Evolutionary conservation across 1,284 basidiomycete species (phyloP).

Genomic region (Ustilago xerochloae): DNA sequence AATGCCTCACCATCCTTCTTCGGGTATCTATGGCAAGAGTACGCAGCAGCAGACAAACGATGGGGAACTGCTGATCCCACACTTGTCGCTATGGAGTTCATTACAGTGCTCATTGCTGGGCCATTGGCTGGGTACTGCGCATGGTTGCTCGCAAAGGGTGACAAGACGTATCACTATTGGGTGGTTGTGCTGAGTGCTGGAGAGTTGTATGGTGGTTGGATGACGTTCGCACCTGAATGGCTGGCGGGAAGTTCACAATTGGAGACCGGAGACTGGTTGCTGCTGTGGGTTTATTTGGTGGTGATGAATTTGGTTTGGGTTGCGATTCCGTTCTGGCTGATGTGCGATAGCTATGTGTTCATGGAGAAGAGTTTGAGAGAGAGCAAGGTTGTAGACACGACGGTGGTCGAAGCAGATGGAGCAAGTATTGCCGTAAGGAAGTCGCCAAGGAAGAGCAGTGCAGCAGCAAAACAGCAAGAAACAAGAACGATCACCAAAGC

Average conservation of each 20-base stretch:
- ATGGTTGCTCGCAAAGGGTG: constrained; percentile 40
- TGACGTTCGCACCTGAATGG: constrained; percentile 66
- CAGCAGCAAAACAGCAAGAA: neutral
- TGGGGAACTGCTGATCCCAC: constrained; percentile 59
- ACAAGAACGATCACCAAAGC: neutral
- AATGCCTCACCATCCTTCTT: constrained; percentile 50
- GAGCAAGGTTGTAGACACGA: neutral
- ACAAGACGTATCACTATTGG: constrained; percentile 59
- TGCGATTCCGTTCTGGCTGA: constrained; percentile 34
- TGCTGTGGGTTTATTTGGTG: constrained; percentile 46
- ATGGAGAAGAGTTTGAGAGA: constrained; percentile 5
- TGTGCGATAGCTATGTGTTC: constrained; percentile 36
- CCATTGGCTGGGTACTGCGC: constrained; percentile 58
- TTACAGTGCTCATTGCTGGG: constrained; percentile 58
- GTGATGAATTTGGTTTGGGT: constrained; percentile 52
- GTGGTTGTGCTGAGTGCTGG: constrained; percentile 52
- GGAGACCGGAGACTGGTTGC: constrained; percentile 27
- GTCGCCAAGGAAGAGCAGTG: neutral
- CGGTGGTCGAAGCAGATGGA: neutral
- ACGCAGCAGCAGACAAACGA: constrained; percentile 55
- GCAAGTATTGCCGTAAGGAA: neutral
- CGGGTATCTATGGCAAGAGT: constrained; percentile 61
- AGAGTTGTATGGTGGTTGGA: constrained; percentile 63
- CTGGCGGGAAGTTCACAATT: constrained; percentile 29
- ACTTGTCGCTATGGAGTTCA: constrained; percentile 57